Evolutionary conservation across 2,329 filamentous ascomycete genomes (phyloP).

Genomic region (Neoascochyta sp.): DNA sequence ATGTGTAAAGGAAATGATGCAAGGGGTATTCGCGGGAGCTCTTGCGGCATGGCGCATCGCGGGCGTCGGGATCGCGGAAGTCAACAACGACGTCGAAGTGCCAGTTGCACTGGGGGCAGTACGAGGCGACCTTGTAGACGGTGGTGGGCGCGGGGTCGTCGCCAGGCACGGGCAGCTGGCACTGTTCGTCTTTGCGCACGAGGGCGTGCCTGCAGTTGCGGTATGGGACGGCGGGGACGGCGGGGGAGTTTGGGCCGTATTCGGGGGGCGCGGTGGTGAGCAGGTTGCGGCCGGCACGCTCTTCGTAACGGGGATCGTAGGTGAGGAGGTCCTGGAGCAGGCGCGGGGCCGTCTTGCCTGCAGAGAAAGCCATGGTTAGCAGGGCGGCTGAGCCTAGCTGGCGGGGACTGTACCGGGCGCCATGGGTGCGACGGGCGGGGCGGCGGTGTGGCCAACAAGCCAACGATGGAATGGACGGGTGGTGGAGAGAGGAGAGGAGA

Average conservation of each 20-base stretch:
- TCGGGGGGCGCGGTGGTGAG: constrained; percentile 57
- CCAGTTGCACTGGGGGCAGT: constrained; percentile 59
- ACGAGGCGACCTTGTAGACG: constrained; percentile 56
- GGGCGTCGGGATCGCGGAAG: constrained; percentile 43
- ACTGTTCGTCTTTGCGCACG: constrained; percentile 55
- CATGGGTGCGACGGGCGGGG: constrained; percentile 12
- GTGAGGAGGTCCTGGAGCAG: constrained; percentile 51
- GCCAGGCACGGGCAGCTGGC: constrained; percentile 45
- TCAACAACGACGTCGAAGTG: constrained; percentile 59
- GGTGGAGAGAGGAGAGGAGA: constrained; percentile 3
- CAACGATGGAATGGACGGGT: constrained; percentile 2
- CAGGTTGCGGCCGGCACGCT: constrained; percentile 49
- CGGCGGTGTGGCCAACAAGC: neutral
- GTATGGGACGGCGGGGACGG: constrained; percentile 33
- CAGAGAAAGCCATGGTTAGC: constrained; percentile 30
- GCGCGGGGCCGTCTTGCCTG: constrained; percentile 50
- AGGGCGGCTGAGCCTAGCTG: constrained; percentile 1
- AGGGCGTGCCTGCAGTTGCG: constrained; percentile 59
- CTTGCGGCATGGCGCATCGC: constrained; percentile 40
- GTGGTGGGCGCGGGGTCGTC: constrained; percentile 38
- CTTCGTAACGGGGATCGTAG: constrained; percentile 50
- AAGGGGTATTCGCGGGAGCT: constrained; percentile 51
- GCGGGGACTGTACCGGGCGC: constrained; percentile 18
- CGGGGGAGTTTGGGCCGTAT: constrained; percentile 40
- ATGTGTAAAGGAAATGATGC: constrained; percentile 55